phyloP scores from a whole-genome alignment of 306 rosid species.

The Glycyrrhiza uralensis region DNA sequence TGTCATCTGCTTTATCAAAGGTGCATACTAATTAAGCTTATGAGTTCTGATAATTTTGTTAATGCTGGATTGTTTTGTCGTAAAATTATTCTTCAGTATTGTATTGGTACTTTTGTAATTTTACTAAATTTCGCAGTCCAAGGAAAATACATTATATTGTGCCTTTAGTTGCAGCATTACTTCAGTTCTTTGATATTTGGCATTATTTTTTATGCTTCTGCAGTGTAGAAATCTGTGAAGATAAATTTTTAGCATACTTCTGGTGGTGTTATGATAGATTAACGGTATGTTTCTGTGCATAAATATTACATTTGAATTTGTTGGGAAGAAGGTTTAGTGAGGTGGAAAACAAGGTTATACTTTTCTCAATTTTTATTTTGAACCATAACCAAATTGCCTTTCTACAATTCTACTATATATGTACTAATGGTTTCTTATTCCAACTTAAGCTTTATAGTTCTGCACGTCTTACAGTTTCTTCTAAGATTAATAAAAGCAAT shows the following conservation, averaged over 20 bases:
- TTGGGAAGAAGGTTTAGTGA: background rate
- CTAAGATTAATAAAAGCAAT: background rate
- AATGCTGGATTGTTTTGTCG: background rate
- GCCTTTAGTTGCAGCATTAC: slow-evolving; percentile 15
- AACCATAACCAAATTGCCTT: background rate
- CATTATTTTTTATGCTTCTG: slow-evolving; percentile 24
- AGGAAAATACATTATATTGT: background rate
- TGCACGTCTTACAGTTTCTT: background rate
- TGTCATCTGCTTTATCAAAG: slow-evolving; percentile 5
- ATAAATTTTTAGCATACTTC: slow-evolving; percentile 80
- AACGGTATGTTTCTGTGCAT: slow-evolving; percentile 40
- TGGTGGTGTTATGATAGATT: slow-evolving; percentile 91
- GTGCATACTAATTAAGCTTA: background rate
- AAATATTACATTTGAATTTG: background rate
- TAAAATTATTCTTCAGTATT: background rate
- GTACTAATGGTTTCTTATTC: background rate
- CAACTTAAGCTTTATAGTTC: slow-evolving; percentile 1
- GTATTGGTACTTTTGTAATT: background rate
- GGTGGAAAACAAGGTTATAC: background rate
- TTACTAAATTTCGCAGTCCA: background rate
- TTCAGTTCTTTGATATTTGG: slow-evolving; percentile 6
- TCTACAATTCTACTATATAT: background rate
- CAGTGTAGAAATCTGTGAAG: slow-evolving; percentile 70
- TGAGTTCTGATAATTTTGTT: slow-evolving; percentile 6
- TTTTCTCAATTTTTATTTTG: background rate